These are phyloP conservation scores for Nothophoma quercina DNA, from an alignment of 2,329 filamentous ascomycete species.

Conservation along the genomic window DNA sequence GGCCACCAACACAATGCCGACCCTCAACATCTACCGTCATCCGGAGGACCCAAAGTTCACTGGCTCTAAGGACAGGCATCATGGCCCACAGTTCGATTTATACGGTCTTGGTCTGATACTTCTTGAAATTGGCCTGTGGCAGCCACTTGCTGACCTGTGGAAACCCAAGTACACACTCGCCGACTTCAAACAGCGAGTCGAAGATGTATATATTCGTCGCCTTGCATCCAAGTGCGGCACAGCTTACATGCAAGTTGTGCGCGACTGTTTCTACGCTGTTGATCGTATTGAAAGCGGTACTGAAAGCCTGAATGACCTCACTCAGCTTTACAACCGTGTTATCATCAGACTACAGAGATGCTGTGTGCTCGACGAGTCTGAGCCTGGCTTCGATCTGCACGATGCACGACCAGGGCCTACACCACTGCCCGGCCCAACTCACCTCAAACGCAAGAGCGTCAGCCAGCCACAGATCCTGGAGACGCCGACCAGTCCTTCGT, in stretches of 20 bases:
- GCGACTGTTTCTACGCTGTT: constrained; percentile 74
- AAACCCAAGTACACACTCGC: constrained; percentile 66
- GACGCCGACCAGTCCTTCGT: constrained; percentile 40
- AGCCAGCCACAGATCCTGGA: constrained; percentile 38
- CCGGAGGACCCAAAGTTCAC: constrained; percentile 60
- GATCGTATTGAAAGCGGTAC: constrained; percentile 53
- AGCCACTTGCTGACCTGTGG: constrained; percentile 65
- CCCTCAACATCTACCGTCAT: constrained; percentile 71
- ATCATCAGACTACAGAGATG: constrained; percentile 51
- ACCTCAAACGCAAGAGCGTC: constrained; percentile 44
- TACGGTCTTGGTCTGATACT: constrained; percentile 78
- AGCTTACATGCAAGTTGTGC: constrained; percentile 77
- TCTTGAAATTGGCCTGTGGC: constrained; percentile 79
- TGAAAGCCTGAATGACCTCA: constrained; percentile 42
- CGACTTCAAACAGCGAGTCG: constrained; percentile 70
- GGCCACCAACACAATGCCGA: constrained; percentile 48
- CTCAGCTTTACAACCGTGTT: constrained; percentile 55
- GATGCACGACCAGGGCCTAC: constrained; percentile 33
- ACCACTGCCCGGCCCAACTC: constrained; percentile 30
- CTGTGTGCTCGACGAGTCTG: constrained; percentile 50
- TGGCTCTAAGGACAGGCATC: constrained; percentile 34
- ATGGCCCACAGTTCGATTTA: constrained; percentile 63
- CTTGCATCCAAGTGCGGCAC: constrained; percentile 74
- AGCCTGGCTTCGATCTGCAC: constrained; percentile 39
- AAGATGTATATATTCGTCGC: constrained; percentile 69